These are phyloP conservation scores for Sarocladium strictum DNA, from an alignment of 2,329 filamentous ascomycete species.

Conservation along the genomic window DNA sequence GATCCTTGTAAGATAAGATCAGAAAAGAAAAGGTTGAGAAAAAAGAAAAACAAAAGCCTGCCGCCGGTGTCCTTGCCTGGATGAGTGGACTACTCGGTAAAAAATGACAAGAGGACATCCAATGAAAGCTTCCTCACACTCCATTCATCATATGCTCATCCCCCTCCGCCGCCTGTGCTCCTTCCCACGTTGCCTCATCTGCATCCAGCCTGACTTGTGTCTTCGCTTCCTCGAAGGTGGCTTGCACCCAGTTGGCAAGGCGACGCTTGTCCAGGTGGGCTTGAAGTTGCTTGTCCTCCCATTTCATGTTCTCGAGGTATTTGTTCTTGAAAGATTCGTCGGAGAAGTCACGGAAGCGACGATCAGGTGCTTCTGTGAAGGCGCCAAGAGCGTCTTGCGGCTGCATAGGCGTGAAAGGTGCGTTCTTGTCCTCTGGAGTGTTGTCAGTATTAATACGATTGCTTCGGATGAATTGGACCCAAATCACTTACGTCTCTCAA, in stretches of 20 bases:
- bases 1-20: not conserved
- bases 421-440: slow-evolving; percentile 33
- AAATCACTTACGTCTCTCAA: slow-evolving; percentile 55
- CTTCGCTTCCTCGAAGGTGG: slow-evolving; percentile 31
- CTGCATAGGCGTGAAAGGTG: slow-evolving; percentile 38
- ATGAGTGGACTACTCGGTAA: not conserved
- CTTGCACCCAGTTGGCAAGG: slow-evolving; percentile 60
- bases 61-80: not conserved
- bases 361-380: slow-evolving; percentile 54
- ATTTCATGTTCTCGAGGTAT: slow-evolving; percentile 64
- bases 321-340: slow-evolving; percentile 55
- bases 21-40: not conserved
- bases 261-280: slow-evolving; percentile 61
- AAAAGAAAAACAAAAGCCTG: no score
- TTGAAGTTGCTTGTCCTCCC: slow-evolving; percentile 63
- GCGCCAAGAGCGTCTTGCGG: slow-evolving; percentile 53
- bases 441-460: slow-evolving; percentile 21
- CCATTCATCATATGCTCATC: not conserved
- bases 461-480: not conserved
- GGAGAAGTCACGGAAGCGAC: slow-evolving; percentile 53
- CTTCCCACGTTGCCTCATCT: slow-evolving; percentile 23
- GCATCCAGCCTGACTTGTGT: slow-evolving; percentile 24
- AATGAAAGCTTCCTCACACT: not conserved
- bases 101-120: not conserved
- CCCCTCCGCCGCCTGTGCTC: not conserved